Percentiles rank a stretch among this genome's conserved stretches.
These are phyloP conservation scores for Teunomyces panamensis DNA, from an alignment of 805 yeast species.

Conservation along the genomic window DNA sequence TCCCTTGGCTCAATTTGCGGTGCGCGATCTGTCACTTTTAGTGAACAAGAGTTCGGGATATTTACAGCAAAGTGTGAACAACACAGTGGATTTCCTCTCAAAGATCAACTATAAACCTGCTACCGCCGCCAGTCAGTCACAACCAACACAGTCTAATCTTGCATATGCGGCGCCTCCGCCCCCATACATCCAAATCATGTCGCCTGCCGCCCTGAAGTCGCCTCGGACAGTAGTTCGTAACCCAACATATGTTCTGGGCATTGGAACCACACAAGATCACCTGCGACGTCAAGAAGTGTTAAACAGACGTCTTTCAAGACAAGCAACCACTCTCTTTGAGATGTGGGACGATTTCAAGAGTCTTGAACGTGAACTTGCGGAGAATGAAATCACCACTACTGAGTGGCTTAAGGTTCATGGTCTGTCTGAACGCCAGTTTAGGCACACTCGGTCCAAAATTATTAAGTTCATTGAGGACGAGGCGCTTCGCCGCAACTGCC, in stretches of 20 bases:
- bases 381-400: slow-evolving; percentile 22
- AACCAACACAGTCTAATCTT: slow-evolving; percentile 2
- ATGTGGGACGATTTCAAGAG: slow-evolving; percentile 35
- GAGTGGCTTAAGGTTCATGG: slow-evolving; percentile 33
- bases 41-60: background rate
- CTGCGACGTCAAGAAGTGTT: slow-evolving; percentile 17
- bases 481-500: slow-evolving; percentile 16
- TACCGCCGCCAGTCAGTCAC: slow-evolving; percentile 3
- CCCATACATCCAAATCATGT: slow-evolving; percentile 1
- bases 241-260: background rate
- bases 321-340: slow-evolving; percentile 26
- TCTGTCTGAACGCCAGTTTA: slow-evolving; percentile 25
- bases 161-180: slow-evolving; percentile 7
- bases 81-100: slow-evolving; percentile 16
- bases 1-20: slow-evolving; percentile 13
- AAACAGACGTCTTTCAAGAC: slow-evolving; percentile 23
- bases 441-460: slow-evolving; percentile 27
- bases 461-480: slow-evolving; percentile 29
- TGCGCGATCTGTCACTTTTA: slow-evolving; percentile 9
- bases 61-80: slow-evolving; percentile 13
- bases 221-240: background rate
- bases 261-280: slow-evolving; percentile 5
- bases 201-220: background rate
- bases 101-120: slow-evolving; percentile 10
- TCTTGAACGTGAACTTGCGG: slow-evolving; percentile 21